A percentile compares a stretch with the other conserved stretches of the same genome.
Evolutionary conservation across 2,329 filamentous ascomycete species (phyloP).

Genomic region (Penicillium capsulatum): DNA sequence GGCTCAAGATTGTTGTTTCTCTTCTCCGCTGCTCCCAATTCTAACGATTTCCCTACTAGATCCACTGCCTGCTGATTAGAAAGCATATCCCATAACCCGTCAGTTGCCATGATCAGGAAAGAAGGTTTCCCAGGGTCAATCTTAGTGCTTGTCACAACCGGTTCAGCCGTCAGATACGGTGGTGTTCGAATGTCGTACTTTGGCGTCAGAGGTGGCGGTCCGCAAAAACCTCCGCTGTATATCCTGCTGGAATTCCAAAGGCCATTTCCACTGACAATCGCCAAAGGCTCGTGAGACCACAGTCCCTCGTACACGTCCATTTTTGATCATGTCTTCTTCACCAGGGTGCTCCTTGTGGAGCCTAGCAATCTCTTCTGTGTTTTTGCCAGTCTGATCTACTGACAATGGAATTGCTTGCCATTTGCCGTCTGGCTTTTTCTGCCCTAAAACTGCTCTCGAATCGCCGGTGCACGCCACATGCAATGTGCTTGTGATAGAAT

Average conservation of each 20-base stretch:
- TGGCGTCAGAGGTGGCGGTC: constrained; percentile 44
- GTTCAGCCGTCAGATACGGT: constrained; percentile 65
- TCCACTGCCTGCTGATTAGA: constrained; percentile 55
- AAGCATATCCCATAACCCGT: constrained; percentile 64
- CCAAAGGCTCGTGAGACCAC: constrained; percentile 65
- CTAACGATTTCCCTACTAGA: constrained; percentile 55
- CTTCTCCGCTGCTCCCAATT: constrained; percentile 31
- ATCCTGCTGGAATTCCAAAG: constrained; percentile 46
- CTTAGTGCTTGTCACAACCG: constrained; percentile 57
- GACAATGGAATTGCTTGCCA: constrained; percentile 57
- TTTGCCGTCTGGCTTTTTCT: constrained; percentile 29
- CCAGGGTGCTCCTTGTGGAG: constrained; percentile 58
- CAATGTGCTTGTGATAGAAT: constrained; percentile 51
- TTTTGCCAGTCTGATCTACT: constrained; percentile 63
- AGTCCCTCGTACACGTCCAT: constrained; percentile 59
- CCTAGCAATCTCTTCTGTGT: constrained; percentile 54
- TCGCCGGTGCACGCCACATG: constrained; percentile 65
- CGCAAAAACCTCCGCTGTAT: constrained; percentile 32
- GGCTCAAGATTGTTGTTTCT: constrained; percentile 27
- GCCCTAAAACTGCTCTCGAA: constrained; percentile 61
- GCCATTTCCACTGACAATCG: constrained; percentile 66
- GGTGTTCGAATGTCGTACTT: constrained; percentile 45
- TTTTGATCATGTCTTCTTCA: constrained; percentile 55
- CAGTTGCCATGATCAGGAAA: constrained; percentile 64
- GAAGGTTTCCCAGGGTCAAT: constrained; percentile 48